Evolutionary conservation across 805 yeast genomes (phyloP).

Genomic region (Blastobotrys muscicola): DNA sequence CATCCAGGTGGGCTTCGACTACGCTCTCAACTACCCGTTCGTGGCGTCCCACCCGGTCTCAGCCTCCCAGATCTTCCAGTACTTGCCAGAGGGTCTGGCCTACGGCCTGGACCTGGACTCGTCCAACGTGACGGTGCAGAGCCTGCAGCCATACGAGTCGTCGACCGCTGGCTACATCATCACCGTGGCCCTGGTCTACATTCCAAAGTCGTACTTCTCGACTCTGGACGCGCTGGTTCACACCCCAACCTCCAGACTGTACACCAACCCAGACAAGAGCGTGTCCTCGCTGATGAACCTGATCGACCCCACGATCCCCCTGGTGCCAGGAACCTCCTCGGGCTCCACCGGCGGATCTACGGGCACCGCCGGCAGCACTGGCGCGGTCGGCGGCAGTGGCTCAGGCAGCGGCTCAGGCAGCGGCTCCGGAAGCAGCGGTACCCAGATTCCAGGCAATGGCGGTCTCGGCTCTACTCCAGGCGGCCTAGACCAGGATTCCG

Average conservation of each 20-base stretch:
- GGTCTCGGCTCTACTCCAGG: constrained; percentile 15
- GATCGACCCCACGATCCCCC: constrained; percentile 63
- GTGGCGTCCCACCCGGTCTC: constrained; percentile 64
- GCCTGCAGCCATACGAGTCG: constrained; percentile 68
- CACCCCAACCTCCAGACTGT: constrained; percentile 48
- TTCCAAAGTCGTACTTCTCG: constrained; percentile 47
- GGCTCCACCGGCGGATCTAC: constrained; percentile 6
- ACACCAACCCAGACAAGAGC: constrained; percentile 47
- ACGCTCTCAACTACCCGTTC: constrained; percentile 73
- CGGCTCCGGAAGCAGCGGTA: constrained; percentile 1
- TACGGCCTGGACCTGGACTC: constrained; percentile 45
- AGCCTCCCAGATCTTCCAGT: constrained; percentile 78
- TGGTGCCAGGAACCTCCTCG: constrained; percentile 17
- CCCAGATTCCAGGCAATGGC: constrained; percentile 7
- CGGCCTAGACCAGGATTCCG: constrained; percentile 25
- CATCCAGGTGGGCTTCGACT: constrained; percentile 70
- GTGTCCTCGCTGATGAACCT: constrained; percentile 50
- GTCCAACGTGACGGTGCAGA: constrained; percentile 45
- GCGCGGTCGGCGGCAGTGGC: constrained; percentile 10
- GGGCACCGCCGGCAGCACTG: constrained; percentile 22
- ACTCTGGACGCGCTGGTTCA: constrained; percentile 42
- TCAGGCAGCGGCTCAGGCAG: neutral
- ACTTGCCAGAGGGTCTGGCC: constrained; percentile 63
- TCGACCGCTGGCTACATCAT: constrained; percentile 52
- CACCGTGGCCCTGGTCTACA: constrained; percentile 81